These are phyloP conservation scores for Diaporthe sp. DNA, from an alignment of 2,329 filamentous ascomycete genomes.

Conservation along the genomic window DNA sequence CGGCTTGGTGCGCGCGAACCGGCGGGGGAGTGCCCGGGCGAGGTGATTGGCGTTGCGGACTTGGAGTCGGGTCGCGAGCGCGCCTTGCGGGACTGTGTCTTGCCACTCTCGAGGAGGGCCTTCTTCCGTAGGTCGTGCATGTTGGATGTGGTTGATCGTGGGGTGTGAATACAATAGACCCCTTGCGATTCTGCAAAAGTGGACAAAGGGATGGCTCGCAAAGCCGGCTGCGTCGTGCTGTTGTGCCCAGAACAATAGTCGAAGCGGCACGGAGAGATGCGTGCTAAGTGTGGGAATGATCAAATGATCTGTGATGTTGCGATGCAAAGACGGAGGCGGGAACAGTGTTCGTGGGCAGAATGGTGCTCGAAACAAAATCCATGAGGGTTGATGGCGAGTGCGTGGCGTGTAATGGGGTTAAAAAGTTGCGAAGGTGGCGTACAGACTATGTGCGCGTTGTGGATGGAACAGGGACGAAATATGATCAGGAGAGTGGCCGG, in stretches of 20 bases:
- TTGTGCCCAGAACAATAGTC: not conserved
- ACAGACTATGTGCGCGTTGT: slow-evolving; percentile 1
- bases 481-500: not conserved
- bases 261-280: not conserved
- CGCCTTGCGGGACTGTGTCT: slow-evolving; percentile 78
- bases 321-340: slow-evolving; percentile 25
- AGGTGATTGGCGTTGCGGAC: slow-evolving; percentile 68
- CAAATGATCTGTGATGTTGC: slow-evolving; percentile 30
- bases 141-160: slow-evolving; percentile 20
- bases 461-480: not conserved
- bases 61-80: slow-evolving; percentile 64
- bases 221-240: not conserved
- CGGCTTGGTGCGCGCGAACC: slow-evolving; percentile 70
- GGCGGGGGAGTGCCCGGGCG: slow-evolving; percentile 66
- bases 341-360: slow-evolving; percentile 23
- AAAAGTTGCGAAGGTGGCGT: slow-evolving; percentile 20
- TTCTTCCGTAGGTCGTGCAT: slow-evolving; percentile 77
- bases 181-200: not conserved
- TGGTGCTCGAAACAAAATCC: slow-evolving; percentile 39
- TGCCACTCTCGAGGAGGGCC: slow-evolving; percentile 75
- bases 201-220: not conserved
- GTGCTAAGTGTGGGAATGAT: slow-evolving; percentile 31
- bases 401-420: not conserved
- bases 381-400: slow-evolving; percentile 38
- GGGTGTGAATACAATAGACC: not conserved